Evolutionary conservation across 2,329 filamentous ascomycete species (phyloP), one percentile per base, ranked within the genome.

Genomic region (Aspergillus tamarii): DNA sequence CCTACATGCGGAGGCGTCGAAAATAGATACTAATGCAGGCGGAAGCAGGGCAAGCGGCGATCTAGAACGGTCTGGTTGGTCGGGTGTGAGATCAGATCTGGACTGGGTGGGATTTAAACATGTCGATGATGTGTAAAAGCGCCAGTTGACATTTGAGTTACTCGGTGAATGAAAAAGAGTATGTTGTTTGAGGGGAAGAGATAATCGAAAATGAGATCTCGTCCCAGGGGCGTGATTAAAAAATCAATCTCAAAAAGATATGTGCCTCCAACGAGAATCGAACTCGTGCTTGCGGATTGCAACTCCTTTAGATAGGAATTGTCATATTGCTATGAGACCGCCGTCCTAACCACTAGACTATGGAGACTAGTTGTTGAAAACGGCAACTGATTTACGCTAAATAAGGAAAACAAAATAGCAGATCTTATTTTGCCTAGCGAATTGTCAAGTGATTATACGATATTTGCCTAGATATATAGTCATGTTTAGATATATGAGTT

Each of bases 261-360:
- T n/a, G 19, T 55, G 52, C 52, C n/a, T 55, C 52, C 52, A 55
- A 55, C 52, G 52, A 55, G 52, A 55, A 55, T 55, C 52, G 52
- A 55, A 55, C 52, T 55, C 52, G 52, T 55, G 52, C 52, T 55
- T 55, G 52, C 52, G 52, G 52, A 55, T 55, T 55, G 52, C 52
- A 39, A 39, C 16, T 55, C 52, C 52, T 55, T 55, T 55, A 26
- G 52, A 28, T 55, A 36, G 52, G 52, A 55, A 26, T 36, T 19
- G 52, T 55, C 52, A 55, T 30, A 54, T 39, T 39, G 10, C 7
- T 52, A 55, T 55, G 52, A 55, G 52, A 55, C 52, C 52, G 52
- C 52, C 52, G 52, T 55, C 32, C 52, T 55, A 39, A 55, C 52
- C 52, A 55, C 52, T 55, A 55, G 32, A 55, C 52, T 55, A 55